Evolutionary conservation across 1,284 basidiomycete species (phyloP).

Genomic region (Pseudozyma thailandica): DNA sequence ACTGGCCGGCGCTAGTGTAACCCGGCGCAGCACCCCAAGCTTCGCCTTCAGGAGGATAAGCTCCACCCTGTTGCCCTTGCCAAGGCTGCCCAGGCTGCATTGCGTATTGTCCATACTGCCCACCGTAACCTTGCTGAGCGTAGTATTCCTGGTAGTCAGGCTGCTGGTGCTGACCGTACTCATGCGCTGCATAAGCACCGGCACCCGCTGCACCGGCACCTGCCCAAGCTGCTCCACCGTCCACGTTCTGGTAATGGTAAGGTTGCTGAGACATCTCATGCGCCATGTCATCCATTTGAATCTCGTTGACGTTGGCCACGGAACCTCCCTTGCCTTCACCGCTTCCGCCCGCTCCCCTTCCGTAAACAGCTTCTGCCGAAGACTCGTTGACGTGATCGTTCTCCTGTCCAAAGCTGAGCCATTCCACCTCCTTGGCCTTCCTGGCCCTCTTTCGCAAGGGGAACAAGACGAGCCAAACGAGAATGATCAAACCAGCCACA

Average conservation of each 20-base stretch:
- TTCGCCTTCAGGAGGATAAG: constrained; percentile 22
- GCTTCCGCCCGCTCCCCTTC: constrained; percentile 41
- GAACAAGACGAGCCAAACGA: constrained; percentile 54
- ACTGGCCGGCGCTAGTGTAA: constrained; percentile 27
- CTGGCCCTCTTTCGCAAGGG: constrained; percentile 46
- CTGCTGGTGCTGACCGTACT: constrained; percentile 31
- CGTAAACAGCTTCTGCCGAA: constrained; percentile 48
- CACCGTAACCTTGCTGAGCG: constrained; percentile 22
- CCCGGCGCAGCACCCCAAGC: constrained; percentile 46
- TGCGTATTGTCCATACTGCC: constrained; percentile 40
- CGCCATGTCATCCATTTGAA: constrained; percentile 49
- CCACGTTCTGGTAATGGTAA: constrained; percentile 45
- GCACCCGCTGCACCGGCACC: constrained; percentile 25
- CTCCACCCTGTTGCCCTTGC: constrained; percentile 14
- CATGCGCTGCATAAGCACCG: constrained; percentile 23
- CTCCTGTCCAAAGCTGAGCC: constrained; percentile 55
- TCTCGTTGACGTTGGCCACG: constrained; percentile 49
- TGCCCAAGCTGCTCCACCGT: constrained; percentile 29
- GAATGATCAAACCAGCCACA: constrained; percentile 48
- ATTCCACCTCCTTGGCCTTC: constrained; percentile 56
- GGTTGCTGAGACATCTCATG: constrained; percentile 44
- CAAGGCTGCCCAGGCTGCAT: constrained; percentile 37
- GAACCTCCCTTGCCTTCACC: constrained; percentile 45
- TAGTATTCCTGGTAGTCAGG: constrained; percentile 48
- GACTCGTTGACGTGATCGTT: constrained; percentile 56